Base-by-base conservation (phyloP, 441 rosid species). In the Bruguiera hainesii region DNA sequence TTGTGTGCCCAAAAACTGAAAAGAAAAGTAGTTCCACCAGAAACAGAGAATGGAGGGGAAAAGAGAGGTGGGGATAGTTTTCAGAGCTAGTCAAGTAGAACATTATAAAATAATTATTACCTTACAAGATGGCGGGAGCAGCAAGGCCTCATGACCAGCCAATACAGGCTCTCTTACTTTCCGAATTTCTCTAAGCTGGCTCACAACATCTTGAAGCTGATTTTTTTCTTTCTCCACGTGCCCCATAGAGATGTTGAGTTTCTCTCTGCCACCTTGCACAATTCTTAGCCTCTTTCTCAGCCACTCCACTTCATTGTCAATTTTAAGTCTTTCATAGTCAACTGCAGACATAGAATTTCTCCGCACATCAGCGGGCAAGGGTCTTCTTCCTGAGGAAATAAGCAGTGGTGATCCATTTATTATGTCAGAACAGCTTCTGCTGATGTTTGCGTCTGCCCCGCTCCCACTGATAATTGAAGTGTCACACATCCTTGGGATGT, bases 271-370 rank as follows among this genome's bases (percentile, higher is more conserved):
- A 57, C 77, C 82, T 57, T 80, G 89, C 57, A 91, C 80, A 72
- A 71, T 69, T 75, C 78, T 83, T 58, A 87, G 78, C 81, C 94
- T 88, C 76, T 86, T 91, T 76, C 83, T 85, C 31, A 91, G 79
- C 78, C 83, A 63, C 50, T 84, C 94, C 58, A 91, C 89, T 84
- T 91, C 96, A 71, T 69, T 76, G 61, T 89, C 94, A 42, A 91
- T 80, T 75, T 86, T 91, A 20, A 76, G 71, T 77, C 87, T 84
- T 73, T 87, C 96, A 71, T 73, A 71, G 75, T 91, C 97, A 55
- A 85, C 77, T 62, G 83, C 82, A 70, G 97, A 86, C 91, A 87
- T 87, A 33, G 97, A 89, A 69, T 89, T 82, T 73, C 96, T 83
- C 35, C 86, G 82, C 30, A 83, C 70, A 77, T 62, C 73, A 42